Conservation (phyloP, 2,329 filamentous ascomycete genomes). For the Stachybotrys chlorohalonatus region DNA sequence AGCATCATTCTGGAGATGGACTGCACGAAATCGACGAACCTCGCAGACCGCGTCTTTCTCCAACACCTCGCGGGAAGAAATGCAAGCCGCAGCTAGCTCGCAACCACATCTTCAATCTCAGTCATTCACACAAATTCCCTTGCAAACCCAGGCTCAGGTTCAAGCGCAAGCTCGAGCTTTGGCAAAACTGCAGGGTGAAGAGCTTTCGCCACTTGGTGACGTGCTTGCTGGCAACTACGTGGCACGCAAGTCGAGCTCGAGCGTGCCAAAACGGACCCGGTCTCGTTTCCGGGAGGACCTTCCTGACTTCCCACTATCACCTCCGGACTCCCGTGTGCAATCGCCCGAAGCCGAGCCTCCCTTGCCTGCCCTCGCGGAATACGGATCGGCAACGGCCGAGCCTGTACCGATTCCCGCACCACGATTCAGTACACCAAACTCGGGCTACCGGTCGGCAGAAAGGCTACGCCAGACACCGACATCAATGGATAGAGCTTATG, state of each 20-base stretch:
- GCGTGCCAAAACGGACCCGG: conserved; percentile 65
- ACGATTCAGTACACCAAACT: conserved; percentile 37
- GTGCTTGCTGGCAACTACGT: conserved; percentile 14
- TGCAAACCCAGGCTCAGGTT: conserved; percentile 12
- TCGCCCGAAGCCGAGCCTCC: conserved; percentile 58
- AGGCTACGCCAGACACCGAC: conserved; percentile 10
- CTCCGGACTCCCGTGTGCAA: conserved; percentile 71
- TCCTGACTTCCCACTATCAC: conserved; percentile 77
- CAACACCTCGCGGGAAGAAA: conserved; percentile 84
- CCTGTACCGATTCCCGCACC: conserved; percentile 14
- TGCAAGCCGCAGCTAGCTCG: conserved; percentile 34
- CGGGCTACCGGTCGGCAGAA: conserved; percentile 30
- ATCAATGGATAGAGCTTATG: conserved; percentile 14
- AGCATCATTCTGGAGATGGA: conserved; percentile 68
- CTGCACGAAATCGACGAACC: conserved; percentile 38
- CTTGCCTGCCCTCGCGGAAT: conserved; percentile 22
- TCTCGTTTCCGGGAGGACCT: conserved; percentile 91
- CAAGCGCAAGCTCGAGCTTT: conserved; percentile 22
- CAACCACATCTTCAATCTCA: background rate
- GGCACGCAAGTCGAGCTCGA: conserved; percentile 25
- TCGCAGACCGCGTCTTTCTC: conserved; percentile 70
- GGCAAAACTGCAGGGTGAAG: conserved; percentile 24
- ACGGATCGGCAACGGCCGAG: conserved; percentile 13
- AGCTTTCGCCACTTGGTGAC: conserved; percentile 9
- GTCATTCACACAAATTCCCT: background rate